Conservation (phyloP, 768 basidiomycete genomes). For the Naganishia vaughanmartiniae region DNA sequence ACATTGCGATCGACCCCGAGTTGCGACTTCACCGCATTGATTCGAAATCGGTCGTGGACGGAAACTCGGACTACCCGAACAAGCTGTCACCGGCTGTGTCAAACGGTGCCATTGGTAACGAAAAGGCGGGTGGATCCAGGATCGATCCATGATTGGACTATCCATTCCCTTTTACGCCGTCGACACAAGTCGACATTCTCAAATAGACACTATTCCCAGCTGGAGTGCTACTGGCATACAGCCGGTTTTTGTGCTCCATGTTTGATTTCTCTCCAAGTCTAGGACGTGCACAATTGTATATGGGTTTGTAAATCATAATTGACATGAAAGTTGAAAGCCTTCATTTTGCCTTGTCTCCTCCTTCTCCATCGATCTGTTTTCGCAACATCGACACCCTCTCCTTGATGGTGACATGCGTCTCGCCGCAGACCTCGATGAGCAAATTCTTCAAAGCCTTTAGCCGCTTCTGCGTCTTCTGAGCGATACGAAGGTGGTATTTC, state of each 20-base stretch:
- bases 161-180: neutral
- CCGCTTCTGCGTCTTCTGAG: conserved; percentile 55
- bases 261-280: neutral
- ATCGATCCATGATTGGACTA: conserved; percentile 9
- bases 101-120: neutral
- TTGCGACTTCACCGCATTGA: conserved; percentile 52
- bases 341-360: neutral
- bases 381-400: conserved; percentile 65
- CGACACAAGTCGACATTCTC: neutral
- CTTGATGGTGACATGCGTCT: conserved; percentile 66
- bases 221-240: neutral
- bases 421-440: conserved; percentile 65
- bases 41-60: conserved; percentile 11
- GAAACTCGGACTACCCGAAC: conserved; percentile 11
- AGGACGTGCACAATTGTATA: conserved; percentile 5
- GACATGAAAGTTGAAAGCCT: neutral
- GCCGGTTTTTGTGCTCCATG: neutral
- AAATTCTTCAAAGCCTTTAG: conserved; percentile 70
- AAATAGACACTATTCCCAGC: neutral
- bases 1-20: conserved; percentile 69
- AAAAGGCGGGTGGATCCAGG: conserved; percentile 12
- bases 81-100: neutral
- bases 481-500: conserved; percentile 55
- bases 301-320: neutral
- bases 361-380: conserved; percentile 65